These are phyloP conservation scores for Pseudevernia furfuracea DNA, from an alignment of 495 filamentous ascomycete species.

Conservation along the genomic window DNA sequence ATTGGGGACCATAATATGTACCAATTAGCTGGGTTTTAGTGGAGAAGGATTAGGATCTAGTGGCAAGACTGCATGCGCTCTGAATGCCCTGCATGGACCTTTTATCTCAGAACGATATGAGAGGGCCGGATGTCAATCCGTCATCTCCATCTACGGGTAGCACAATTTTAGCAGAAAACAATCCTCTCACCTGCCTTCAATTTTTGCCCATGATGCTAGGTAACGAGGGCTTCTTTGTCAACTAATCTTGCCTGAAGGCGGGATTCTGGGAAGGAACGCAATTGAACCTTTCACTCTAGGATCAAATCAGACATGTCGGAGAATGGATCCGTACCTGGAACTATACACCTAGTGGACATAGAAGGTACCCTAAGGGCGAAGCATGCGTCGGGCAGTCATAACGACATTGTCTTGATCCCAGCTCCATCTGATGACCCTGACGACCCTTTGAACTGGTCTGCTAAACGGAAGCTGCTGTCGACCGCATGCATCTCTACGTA, in stretches of 20 bases:
- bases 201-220: background rate
- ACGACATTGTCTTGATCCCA: conserved; percentile 53
- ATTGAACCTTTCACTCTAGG: background rate
- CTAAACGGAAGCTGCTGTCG: conserved; percentile 46
- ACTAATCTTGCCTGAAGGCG: background rate
- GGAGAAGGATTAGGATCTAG: no score
- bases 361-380: conserved; percentile 41
- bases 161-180: background rate
- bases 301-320: background rate
- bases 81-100: no score
- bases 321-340: conserved; percentile 42
- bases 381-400: conserved; percentile 34
- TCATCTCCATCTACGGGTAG: no score
- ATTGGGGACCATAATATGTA: no score
- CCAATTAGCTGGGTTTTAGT: no score
- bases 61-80: no score
- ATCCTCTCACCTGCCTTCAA: background rate
- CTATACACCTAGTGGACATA: conserved; percentile 48
- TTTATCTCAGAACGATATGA: no score
- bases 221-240: background rate
- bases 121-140: no score
- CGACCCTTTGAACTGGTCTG: conserved; percentile 57
- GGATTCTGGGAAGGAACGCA: background rate
- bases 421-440: conserved; percentile 50
- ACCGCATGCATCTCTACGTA: conserved; percentile 41